These are phyloP conservation scores for Cladosporium sp. DNA, from an alignment of 2,329 filamentous ascomycete genomes.

Conservation along the genomic window DNA sequence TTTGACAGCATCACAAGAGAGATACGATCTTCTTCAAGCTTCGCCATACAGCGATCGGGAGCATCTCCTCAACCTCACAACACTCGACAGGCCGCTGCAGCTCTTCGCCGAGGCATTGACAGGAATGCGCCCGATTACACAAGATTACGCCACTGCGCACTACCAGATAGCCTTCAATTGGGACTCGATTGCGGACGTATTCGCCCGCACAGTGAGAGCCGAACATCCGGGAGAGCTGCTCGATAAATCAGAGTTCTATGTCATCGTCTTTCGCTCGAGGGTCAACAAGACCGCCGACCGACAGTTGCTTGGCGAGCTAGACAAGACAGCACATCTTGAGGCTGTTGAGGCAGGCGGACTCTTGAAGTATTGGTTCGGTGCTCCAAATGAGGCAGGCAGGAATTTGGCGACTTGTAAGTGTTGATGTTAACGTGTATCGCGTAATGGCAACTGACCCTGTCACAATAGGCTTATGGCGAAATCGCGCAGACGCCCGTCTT, in stretches of 20 bases:
- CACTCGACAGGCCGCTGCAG: conserved; percentile 60
- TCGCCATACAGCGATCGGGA: conserved; percentile 70
- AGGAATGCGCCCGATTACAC: conserved; percentile 56
- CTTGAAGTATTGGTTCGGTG: conserved; percentile 90
- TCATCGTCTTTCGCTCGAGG: conserved; percentile 76
- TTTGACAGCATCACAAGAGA: not conserved
- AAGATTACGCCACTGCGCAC: conserved; percentile 71
- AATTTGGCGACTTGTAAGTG: conserved; percentile 70
- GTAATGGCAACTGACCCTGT: not conserved
- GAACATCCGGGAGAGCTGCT: not conserved
- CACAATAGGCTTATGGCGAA: conserved; percentile 62
- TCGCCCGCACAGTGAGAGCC: conserved; percentile 36
- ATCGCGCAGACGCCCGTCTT: conserved; percentile 57
- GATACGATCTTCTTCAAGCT: conserved; percentile 50
- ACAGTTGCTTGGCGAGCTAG: conserved; percentile 65
- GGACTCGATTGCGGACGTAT: conserved; percentile 54
- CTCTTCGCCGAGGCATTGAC: conserved; percentile 70
- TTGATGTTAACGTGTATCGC: too few species aligned
- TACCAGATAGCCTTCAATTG: conserved; percentile 79
- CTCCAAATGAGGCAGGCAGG: conserved; percentile 61
- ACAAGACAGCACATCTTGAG: conserved; percentile 75
- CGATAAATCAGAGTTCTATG: conserved; percentile 57
- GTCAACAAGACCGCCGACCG: conserved; percentile 65
- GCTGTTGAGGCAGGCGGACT: conserved; percentile 75
- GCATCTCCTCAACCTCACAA: conserved; percentile 69